These are phyloP conservation scores for Curvularia hawaiiensis DNA, from an alignment of 2,329 filamentous ascomycete species.

Conservation along the genomic window DNA sequence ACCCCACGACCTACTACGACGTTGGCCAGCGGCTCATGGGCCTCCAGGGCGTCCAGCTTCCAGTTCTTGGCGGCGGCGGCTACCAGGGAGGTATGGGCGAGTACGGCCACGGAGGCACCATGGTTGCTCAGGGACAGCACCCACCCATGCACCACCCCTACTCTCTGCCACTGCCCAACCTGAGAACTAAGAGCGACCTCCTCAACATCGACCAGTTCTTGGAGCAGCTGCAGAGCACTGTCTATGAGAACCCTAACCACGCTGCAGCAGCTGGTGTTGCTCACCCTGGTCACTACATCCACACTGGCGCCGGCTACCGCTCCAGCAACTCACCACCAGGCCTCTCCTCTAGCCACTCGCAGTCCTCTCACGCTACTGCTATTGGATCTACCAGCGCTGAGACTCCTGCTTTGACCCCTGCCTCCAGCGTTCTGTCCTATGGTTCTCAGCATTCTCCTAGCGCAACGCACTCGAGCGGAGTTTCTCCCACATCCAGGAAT, in stretches of 20 bases:
- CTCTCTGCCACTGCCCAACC: slow-evolving; percentile 84
- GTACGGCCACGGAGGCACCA: slow-evolving; percentile 59
- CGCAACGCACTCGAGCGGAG: slow-evolving; percentile 58
- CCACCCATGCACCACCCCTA: slow-evolving; percentile 80
- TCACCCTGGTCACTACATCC: slow-evolving; percentile 72
- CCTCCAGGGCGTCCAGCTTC: slow-evolving; percentile 70
- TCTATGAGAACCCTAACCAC: slow-evolving; percentile 89
- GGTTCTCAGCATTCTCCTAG: slow-evolving; percentile 78
- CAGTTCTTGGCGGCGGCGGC: slow-evolving; percentile 36
- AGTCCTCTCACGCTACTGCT: slow-evolving; percentile 59
- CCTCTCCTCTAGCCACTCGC: slow-evolving; percentile 42
- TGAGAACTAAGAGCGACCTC: slow-evolving; percentile 91
- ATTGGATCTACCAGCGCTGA: slow-evolving; percentile 55
- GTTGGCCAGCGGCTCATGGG: slow-evolving; percentile 88
- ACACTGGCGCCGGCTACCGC: slow-evolving; percentile 57
- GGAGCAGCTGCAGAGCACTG: slow-evolving; percentile 93
- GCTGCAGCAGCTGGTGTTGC: slow-evolving; percentile 79
- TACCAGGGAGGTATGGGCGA: slow-evolving; percentile 53
- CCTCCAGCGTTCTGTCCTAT: slow-evolving; percentile 77
- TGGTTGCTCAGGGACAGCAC: slow-evolving; percentile 59
- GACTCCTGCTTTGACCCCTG: slow-evolving; percentile 77
- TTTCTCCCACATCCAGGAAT: slow-evolving; percentile 67
- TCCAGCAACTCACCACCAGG: slow-evolving; percentile 63
- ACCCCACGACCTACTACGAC: slow-evolving; percentile 86
- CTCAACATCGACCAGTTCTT: slow-evolving; percentile 93